A percentile compares a stretch with the other conserved stretches of the same genome.
phyloP scores from a whole-genome alignment of 768 basidiomycete species.

The Daedalea quercina region DNA sequence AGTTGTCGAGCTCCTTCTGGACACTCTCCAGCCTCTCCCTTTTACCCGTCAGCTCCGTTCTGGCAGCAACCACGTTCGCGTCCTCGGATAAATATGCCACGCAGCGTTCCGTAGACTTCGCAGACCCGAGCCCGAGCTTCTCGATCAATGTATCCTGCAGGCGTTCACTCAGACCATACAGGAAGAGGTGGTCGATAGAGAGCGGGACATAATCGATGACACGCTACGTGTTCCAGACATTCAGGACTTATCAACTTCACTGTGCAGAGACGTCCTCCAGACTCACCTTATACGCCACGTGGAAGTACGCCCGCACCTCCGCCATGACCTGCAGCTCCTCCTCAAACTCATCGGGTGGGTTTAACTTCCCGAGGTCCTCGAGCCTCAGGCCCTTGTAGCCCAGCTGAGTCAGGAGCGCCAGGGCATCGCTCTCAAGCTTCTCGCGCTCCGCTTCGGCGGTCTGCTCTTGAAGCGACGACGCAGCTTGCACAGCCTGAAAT shows the following conservation, averaged over 20 bases:
- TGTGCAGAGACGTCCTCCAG: too few relatives aligned
- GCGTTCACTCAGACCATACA: slow-evolving; percentile 22
- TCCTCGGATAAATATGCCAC: slow-evolving; percentile 24
- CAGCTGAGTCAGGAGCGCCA: slow-evolving; percentile 10
- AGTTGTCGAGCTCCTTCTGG: slow-evolving; percentile 15
- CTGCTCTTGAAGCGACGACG: background rate
- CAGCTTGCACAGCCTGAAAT: background rate
- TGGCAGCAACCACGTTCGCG: slow-evolving; percentile 14
- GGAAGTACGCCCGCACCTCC: slow-evolving; percentile 65
- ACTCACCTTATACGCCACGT: slow-evolving; percentile 37
- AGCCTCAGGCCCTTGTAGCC: slow-evolving; percentile 9
- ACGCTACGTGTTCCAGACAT: slow-evolving; percentile 26
- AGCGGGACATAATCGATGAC: slow-evolving; percentile 37
- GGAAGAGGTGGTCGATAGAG: slow-evolving; percentile 41
- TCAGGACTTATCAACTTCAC: too few relatives aligned
- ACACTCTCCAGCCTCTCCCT: slow-evolving; percentile 20
- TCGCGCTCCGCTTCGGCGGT: background rate
- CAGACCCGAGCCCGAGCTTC: slow-evolving; percentile 17
- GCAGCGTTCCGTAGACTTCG: slow-evolving; percentile 13
- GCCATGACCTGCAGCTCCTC: slow-evolving; percentile 61
- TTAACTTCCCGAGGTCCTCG: slow-evolving; percentile 17
- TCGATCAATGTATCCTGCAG: slow-evolving; percentile 19
- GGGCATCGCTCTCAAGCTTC: slow-evolving; percentile 1
- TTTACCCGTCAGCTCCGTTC: slow-evolving; percentile 19
- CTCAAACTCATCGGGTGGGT: slow-evolving; percentile 39